Evolutionary conservation across 805 yeast genomes (phyloP), one percentile per base, ranked within the genome.

Genomic region (Blastobotrys robertii): DNA sequence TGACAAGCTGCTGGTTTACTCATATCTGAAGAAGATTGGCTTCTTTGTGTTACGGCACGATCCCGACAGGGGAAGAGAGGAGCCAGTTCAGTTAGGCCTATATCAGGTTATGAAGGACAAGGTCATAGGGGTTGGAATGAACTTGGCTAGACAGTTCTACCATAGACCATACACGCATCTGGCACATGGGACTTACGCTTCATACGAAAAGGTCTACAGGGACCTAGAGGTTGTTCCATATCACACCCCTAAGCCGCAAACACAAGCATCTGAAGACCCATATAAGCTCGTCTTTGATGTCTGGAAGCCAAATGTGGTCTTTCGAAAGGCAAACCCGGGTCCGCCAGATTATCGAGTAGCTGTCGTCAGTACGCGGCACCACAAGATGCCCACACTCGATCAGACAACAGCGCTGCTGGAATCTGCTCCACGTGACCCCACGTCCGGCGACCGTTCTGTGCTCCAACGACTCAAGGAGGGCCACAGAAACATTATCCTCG

Each of bases 261-360:
- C 6, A 19, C 25, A 19, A 19, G 25, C 6, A 19, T 48, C 50
- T 0, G 42, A 44, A 9, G 43, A 41, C 6, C 59, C 58, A 2
- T 61, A 58, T 32, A 44, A 56, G 4, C 62, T 81, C 2, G 65
- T 74, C 0, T 87, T 68, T 52, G 70, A 81, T 53, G 83, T 84
- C 2, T 88, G 96, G 95, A 86, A 84, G 57, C 97, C 97, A 1
- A 45, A 55, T 3, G 52, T 83, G 0, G 62, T 66, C 2, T 88
- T 83, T 64, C 79, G 78, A 45, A 86, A 86, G 52, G 77, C 76
- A 30, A 53, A 56, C 15, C 94, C 94, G 1, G 60, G 60, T 0
- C 49, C 42, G n/a, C 94, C 96, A 1, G 88, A 88, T 58, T 88
- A 74, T 57, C 85, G 80, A 51, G 62, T 90, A 1, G 68, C 74